A percentile compares a stretch with the other conserved stretches of the same genome.
Conservation (phyloP, 768 basidiomycete genomes). For the Pulveroboletus sp. region DNA sequence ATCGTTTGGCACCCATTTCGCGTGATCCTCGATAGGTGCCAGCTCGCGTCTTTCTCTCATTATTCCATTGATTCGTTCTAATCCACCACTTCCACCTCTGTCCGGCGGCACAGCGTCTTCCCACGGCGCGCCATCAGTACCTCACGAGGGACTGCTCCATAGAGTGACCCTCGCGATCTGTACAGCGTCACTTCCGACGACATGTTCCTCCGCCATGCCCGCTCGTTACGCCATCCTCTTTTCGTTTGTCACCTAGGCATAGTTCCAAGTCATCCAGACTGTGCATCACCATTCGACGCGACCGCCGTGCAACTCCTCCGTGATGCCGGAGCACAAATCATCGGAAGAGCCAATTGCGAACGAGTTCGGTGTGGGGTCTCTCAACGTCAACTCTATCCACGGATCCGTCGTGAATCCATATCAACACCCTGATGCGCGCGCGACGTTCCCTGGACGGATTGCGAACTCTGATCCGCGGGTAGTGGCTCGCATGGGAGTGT, state of each 20-base stretch:
- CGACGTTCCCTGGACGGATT: slow-evolving; percentile 21
- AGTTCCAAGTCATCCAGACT: slow-evolving; percentile 44
- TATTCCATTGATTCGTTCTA: too few species aligned
- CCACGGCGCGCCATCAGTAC: too few species aligned
- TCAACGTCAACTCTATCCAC: slow-evolving; percentile 69
- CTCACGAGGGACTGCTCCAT: slow-evolving; percentile 29
- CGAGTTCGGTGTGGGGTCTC: slow-evolving; percentile 97
- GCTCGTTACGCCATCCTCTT: slow-evolving; percentile 39
- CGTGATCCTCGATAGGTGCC: too few species aligned
- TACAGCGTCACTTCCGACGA: slow-evolving; percentile 58
- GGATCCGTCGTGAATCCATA: slow-evolving; percentile 81
- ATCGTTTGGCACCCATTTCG: too few species aligned
- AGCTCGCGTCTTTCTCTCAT: too few species aligned
- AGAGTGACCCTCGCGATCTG: slow-evolving; percentile 63
- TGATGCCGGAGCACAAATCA: slow-evolving; percentile 59
- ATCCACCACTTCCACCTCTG: too few species aligned
- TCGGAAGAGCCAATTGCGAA: slow-evolving; percentile 95
- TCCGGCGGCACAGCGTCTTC: too few species aligned
- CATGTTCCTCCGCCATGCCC: slow-evolving; percentile 78
- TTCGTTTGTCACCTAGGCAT: neutral
- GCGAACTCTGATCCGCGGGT: slow-evolving; percentile 65
- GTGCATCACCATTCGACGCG: slow-evolving; percentile 78
- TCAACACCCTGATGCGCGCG: slow-evolving; percentile 22
- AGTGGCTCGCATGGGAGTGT: slow-evolving; percentile 96
- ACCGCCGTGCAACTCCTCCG: slow-evolving; percentile 70